Base-by-base conservation (phyloP, 2,329 filamentous ascomycete species). In the Aureobasidium sp. region DNA sequence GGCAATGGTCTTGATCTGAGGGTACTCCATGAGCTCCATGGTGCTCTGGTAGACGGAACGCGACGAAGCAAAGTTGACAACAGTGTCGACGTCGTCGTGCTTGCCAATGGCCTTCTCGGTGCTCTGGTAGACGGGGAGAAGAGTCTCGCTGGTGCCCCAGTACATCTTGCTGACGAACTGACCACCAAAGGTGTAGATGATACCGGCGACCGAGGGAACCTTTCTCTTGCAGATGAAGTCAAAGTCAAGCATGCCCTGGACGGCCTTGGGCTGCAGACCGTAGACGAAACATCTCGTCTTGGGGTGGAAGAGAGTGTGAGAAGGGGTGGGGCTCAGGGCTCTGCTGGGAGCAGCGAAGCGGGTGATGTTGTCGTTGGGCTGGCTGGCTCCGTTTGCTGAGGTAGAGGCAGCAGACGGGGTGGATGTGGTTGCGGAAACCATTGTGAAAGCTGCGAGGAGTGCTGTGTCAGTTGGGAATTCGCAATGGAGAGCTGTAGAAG, bases 101-200 rank as follows among this genome's bases (percentile, higher is more conserved):
- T 99, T 99, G 78, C 85, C 85, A 75, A 97, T 87, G 70, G 94
- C 94, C 84, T 97, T 96, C 70, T 85, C 82, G 54, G 92, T 89
- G 73, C 90, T 85, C 82, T 99, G 93, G 85, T 99, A 99, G 76
- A 99, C 94, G 66, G 94, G 94, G 70, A 99, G 86, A 68, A 99
- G 87, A 66, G 94, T 99, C 84, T 99, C 94, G 81, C 91, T 97
- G 74, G 94, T 99, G 74, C 94, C 94, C 94, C 94, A 99, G 89
- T 99, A 99, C 94, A 99, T 97, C 88, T 99, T 99, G 87, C 91
- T 97, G 76, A 99, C 94, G 86, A 99, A 99, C 81, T 99, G 94
- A 70, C 94, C 94, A 76, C 94, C 94, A 75, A 99, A 99, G 71
- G 94, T 97, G 84, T 99, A 99, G 84, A 99, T 97, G 80, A 99